phyloP scores from a whole-genome alignment of 2,329 filamentous ascomycete genomes.

The Fusarium brevicatenulatum region DNA sequence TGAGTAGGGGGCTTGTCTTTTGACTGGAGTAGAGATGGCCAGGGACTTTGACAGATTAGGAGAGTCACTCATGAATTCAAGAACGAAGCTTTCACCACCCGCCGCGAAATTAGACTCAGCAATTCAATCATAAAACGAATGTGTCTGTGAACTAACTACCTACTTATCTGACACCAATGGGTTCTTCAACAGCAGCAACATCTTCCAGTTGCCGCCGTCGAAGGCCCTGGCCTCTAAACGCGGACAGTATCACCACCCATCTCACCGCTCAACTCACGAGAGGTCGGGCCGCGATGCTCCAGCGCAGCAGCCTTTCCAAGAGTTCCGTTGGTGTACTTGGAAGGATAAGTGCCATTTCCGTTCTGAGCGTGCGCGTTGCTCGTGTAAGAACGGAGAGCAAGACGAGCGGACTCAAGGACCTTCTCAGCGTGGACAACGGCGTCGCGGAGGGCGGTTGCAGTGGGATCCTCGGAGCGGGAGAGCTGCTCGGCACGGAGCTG shows the following conservation, averaged over 20 bases:
- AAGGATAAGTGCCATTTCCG: slow-evolving; percentile 20
- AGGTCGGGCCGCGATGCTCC: slow-evolving; percentile 59
- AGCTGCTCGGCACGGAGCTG: slow-evolving; percentile 60
- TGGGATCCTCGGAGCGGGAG: slow-evolving; percentile 49
- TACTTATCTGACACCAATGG: slow-evolving; percentile 9
- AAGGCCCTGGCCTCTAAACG: slow-evolving; percentile 32
- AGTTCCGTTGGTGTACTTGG: slow-evolving; percentile 39
- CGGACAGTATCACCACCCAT: slow-evolving; percentile 68
- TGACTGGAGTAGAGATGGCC: background rate
- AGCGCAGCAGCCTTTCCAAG: slow-evolving; percentile 40
- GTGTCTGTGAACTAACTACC: slow-evolving; percentile 2
- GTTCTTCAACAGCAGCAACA: slow-evolving; percentile 24
- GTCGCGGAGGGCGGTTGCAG: slow-evolving; percentile 54
- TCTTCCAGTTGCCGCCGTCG: slow-evolving; percentile 12
- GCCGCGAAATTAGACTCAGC: slow-evolving; percentile 3
- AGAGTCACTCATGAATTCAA: slow-evolving; percentile 9
- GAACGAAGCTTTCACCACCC: slow-evolving; percentile 8
- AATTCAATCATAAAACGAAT: slow-evolving; percentile 13
- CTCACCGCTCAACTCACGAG: slow-evolving; percentile 67
- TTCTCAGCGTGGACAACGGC: slow-evolving; percentile 59
- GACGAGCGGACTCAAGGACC: slow-evolving; percentile 57
- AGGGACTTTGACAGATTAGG: background rate
- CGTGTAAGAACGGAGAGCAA: slow-evolving; percentile 55
- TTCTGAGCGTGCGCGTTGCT: slow-evolving; percentile 22
- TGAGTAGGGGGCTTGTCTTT: background rate